Conservation (phyloP, 2,329 filamentous ascomycete genomes). For the Davidsoniella neocaledoniae region DNA sequence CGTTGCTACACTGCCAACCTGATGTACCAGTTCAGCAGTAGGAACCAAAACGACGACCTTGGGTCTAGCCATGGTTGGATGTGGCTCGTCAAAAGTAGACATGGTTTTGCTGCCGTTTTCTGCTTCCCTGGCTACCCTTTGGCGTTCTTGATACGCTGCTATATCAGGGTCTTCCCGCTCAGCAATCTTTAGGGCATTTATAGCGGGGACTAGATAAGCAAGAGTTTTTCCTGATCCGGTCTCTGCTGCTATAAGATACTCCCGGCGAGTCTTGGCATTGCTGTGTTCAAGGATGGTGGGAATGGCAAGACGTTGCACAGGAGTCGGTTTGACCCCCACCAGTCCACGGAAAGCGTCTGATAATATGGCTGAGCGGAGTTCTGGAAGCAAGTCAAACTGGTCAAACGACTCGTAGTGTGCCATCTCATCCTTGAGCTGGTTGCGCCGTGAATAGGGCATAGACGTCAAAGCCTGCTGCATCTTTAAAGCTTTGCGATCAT, state of each 20-base stretch:
- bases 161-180: conserved; percentile 45
- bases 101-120: conserved; percentile 35
- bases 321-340: conserved; percentile 63
- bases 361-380: conserved; percentile 52
- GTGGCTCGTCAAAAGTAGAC: conserved; percentile 41
- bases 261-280: conserved; percentile 21
- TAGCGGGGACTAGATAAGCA: conserved; percentile 70
- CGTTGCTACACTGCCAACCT: conserved; percentile 71
- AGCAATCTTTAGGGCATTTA: conserved; percentile 70
- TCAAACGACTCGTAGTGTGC: conserved; percentile 61
- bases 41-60: conserved; percentile 76
- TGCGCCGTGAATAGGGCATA: conserved; percentile 55
- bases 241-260: conserved; percentile 79
- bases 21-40: conserved; percentile 77
- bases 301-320: conserved; percentile 78
- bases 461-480: conserved; percentile 73
- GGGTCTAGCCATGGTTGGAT: conserved; percentile 62
- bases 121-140: conserved; percentile 38
- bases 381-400: conserved; percentile 58
- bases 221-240: conserved; percentile 95
- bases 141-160: conserved; percentile 37
- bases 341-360: conserved; percentile 61
- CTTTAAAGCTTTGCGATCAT: conserved; percentile 60
- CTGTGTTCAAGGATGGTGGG: conserved; percentile 53
- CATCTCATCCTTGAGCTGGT: conserved; percentile 36